Evolutionary conservation across 306 rosid species (phyloP).

Genomic region (Quercus engelmannii): DNA sequence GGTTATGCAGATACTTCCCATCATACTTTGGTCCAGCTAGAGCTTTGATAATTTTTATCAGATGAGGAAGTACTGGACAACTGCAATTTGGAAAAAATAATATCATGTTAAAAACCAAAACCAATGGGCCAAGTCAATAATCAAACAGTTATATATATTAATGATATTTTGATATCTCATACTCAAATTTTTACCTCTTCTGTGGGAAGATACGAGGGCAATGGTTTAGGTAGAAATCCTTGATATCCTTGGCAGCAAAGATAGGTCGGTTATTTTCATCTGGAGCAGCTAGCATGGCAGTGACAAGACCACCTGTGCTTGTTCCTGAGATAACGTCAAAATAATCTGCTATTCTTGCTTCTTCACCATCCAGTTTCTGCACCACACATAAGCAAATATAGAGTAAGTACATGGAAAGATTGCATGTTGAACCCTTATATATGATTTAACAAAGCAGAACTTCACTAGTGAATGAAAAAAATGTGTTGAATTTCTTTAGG

Average conservation of each 20-base stretch:
- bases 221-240: slow-evolving; percentile 48
- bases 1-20: slow-evolving; percentile 57
- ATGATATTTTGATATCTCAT: not conserved
- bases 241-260: slow-evolving; percentile 60
- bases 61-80: not conserved
- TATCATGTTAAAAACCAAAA: not conserved
- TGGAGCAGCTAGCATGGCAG: slow-evolving; percentile 63
- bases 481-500: no score
- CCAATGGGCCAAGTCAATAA: not conserved
- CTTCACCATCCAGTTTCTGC: slow-evolving; percentile 61
- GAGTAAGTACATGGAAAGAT: not conserved
- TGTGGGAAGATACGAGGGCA: slow-evolving; percentile 62
- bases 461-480: no score
- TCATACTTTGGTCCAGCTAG: slow-evolving; percentile 68
- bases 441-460: not conserved
- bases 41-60: slow-evolving; percentile 18
- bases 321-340: slow-evolving; percentile 70
- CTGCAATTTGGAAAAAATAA: slow-evolving; percentile 16
- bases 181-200: slow-evolving; percentile 6
- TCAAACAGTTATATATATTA: not conserved
- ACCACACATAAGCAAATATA: not conserved
- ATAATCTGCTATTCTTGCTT: slow-evolving; percentile 58
- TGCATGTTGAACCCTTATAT: not conserved
- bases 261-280: slow-evolving; percentile 58
- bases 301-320: slow-evolving; percentile 64